phyloP scores from a whole-genome alignment of 176 grass and related monocot species.

The Themeda triandra region DNA sequence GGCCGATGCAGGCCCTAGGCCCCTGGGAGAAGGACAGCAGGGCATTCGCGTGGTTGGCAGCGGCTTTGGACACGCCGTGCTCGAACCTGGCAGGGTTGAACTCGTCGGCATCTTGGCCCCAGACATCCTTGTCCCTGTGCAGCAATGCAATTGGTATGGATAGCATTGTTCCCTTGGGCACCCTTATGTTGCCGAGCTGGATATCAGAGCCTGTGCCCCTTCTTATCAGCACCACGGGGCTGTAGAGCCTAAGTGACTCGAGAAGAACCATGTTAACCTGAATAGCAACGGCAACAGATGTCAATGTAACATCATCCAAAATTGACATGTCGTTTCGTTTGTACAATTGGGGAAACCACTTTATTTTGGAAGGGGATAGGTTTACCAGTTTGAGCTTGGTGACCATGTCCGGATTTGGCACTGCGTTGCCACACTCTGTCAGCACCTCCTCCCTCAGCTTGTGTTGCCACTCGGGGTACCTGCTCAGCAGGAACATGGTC shows the following conservation, averaged over 20 bases:
- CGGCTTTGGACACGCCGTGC: too few species aligned
- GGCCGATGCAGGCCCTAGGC: too few species aligned
- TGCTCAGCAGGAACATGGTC: slow-evolving; percentile 38
- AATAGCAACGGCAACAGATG: background rate
- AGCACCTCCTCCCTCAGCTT: slow-evolving; percentile 37
- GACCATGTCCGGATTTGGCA: background rate
- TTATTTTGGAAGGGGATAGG: background rate
- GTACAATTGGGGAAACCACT: too few species aligned
- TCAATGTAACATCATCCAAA: background rate
- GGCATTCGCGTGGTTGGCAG: slow-evolving; percentile 13
- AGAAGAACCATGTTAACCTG: slow-evolving; percentile 25
- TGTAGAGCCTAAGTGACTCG: slow-evolving; percentile 17
- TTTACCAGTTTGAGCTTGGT: slow-evolving; percentile 21
- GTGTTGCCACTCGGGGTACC: slow-evolving; percentile 28
- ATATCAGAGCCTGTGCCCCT: background rate
- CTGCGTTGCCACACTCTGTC: background rate
- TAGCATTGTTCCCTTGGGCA: too few species aligned
- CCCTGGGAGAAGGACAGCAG: slow-evolving; percentile 42
- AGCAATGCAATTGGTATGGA: too few species aligned
- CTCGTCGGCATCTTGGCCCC: too few species aligned
- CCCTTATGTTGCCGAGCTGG: background rate
- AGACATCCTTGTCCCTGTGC: too few species aligned
- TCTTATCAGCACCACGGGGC: background rate
- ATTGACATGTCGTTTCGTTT: background rate
- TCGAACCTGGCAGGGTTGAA: too few species aligned